A percentile compares a stretch with the other conserved stretches of the same genome.
These are phyloP conservation scores for Fusarium nisikadoi DNA, from an alignment of 2,329 filamentous ascomycete species.

Conservation along the genomic window DNA sequence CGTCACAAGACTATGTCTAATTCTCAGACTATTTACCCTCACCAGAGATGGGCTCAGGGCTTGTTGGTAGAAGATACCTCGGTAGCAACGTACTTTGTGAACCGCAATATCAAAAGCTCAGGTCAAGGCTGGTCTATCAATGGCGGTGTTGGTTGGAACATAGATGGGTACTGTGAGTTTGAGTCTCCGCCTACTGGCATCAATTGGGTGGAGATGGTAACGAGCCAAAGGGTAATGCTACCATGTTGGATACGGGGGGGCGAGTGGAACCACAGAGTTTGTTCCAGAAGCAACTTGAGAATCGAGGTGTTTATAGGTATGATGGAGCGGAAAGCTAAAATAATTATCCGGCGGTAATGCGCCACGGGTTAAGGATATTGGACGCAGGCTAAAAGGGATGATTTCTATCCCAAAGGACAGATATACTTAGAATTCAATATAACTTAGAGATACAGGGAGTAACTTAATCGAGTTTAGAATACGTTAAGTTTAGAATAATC, in stretches of 20 bases:
- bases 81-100: constrained; percentile 8
- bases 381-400: not conserved
- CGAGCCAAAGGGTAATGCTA: constrained; percentile 13
- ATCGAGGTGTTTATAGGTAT: constrained; percentile 2
- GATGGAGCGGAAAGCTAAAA: not conserved
- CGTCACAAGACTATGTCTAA: constrained; percentile 26
- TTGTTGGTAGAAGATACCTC: constrained; percentile 33
- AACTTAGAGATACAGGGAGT: fast-evolving
- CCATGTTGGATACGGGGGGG: not conserved
- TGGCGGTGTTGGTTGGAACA: constrained; percentile 38
- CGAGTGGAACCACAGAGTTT: constrained; percentile 26
- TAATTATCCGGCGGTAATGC: not conserved
- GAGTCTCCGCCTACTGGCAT: constrained; percentile 35
- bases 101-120: constrained; percentile 20
- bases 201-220: constrained; percentile 16
- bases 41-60: constrained; percentile 39
- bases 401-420: not conserved
- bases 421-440: no score
- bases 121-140: constrained; percentile 42
- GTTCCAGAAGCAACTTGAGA: constrained; percentile 23
- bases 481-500: not conserved
- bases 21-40: constrained; percentile 36
- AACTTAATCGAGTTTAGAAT: not conserved
- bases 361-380: fast-evolving
- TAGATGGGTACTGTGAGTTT: constrained; percentile 2